A percentile compares a stretch with the other conserved stretches of the same genome.
phyloP scores from a whole-genome alignment of 2,329 filamentous ascomycete genomes.

The Cercospora zeina region DNA sequence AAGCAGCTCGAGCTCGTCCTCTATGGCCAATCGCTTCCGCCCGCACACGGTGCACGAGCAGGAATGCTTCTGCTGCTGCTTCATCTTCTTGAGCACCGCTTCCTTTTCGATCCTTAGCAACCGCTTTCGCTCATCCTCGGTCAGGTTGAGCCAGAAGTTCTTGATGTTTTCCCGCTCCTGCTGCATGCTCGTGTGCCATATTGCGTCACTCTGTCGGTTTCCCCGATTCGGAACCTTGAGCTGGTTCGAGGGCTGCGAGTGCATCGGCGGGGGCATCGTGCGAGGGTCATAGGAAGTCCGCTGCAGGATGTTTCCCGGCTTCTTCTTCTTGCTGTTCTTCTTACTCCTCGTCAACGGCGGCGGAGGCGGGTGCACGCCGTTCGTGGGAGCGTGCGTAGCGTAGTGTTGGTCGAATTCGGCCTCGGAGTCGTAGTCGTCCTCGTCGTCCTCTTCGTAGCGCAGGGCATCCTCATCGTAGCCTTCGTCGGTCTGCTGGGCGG shows the following conservation, averaged over 20 bases:
- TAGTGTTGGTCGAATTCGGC: conserved; percentile 34
- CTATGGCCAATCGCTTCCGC: conserved; percentile 91
- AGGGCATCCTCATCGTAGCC: conserved; percentile 47
- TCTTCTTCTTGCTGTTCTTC: conserved; percentile 65
- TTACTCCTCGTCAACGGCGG: conserved; percentile 45
- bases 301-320: conserved; percentile 30
- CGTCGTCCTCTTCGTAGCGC: conserved; percentile 47
- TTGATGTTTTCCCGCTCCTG: conserved; percentile 97
- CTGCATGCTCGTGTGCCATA: conserved; percentile 94
- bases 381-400: conserved; percentile 43
- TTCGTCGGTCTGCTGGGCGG: conserved; percentile 36
- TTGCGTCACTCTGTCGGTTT: conserved; percentile 61
- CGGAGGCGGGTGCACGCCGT: conserved; percentile 40
- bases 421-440: conserved; percentile 38
- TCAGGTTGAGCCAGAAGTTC: conserved; percentile 93
- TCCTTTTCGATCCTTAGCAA: conserved; percentile 98
- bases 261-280: conserved; percentile 33
- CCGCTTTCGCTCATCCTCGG: conserved; percentile 91
- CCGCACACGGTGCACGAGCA: conserved; percentile 98
- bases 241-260: conserved; percentile 13
- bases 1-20: conserved; percentile 94
- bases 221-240: conserved; percentile 5
- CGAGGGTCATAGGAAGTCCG: conserved; percentile 31
- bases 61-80: conserved; percentile 98
- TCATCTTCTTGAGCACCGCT: conserved; percentile 97